Conservation (phyloP, 192 early-diverging fungal genomes). For the Backusella macrospora region DNA sequence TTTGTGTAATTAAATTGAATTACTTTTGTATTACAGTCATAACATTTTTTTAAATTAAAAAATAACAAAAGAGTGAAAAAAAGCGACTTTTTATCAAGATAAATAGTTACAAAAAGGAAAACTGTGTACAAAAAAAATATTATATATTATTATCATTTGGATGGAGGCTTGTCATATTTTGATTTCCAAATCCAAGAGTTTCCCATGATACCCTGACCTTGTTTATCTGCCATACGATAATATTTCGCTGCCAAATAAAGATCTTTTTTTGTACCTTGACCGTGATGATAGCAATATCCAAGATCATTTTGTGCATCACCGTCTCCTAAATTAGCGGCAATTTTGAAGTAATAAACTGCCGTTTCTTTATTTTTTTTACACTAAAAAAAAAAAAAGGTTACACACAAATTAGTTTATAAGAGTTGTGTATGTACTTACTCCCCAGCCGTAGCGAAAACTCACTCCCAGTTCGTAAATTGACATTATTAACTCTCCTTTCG, state of each 20-base stretch:
- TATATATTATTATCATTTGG: neutral
- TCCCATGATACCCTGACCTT: constrained; percentile 73
- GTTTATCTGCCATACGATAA: constrained; percentile 73
- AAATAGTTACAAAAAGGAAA: neutral
- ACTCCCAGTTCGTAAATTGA: constrained; percentile 81
- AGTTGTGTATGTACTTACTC: constrained; percentile 50
- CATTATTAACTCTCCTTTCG: constrained; percentile 73
- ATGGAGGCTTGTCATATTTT: constrained; percentile 61
- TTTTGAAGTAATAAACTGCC: constrained; percentile 79
- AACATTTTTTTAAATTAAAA: too few relatives aligned
- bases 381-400: constrained; percentile 4
- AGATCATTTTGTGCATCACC: constrained; percentile 49
- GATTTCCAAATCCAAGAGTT: constrained; percentile 84
- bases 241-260: constrained; percentile 73
- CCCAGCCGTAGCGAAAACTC: constrained; percentile 81
- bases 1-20: too few relatives aligned
- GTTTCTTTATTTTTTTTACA: constrained; percentile 61
- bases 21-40: too few relatives aligned
- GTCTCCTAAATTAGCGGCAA: constrained; percentile 66
- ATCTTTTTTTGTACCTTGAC: constrained; percentile 72
- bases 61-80: neutral
- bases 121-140: neutral
- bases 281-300: constrained; percentile 70
- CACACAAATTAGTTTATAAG: neutral
- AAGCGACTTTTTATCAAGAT: neutral